Conservation (phyloP, 1,284 basidiomycete species). For the Naganishia albida region DNA sequence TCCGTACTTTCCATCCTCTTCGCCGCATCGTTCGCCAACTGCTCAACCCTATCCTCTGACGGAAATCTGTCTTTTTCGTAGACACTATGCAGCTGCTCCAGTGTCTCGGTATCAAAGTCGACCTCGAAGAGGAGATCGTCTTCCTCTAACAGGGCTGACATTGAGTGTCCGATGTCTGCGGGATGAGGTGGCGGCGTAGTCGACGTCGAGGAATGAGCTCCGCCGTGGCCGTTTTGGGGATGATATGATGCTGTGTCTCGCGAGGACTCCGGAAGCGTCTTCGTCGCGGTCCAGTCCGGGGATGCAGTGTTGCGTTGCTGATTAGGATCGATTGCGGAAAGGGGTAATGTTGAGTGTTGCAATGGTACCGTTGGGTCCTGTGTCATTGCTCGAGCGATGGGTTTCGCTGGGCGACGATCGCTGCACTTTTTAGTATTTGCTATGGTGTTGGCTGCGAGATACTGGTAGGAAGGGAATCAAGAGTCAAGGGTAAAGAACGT, state of each 20-base stretch:
- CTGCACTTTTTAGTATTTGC: not conserved
- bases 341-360: constrained; percentile 9
- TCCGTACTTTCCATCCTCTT: constrained; percentile 9
- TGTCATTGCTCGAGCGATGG: constrained; percentile 20
- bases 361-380: constrained; percentile 7
- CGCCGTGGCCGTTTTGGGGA: not conserved
- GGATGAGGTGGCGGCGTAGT: constrained; percentile 12
- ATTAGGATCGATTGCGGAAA: constrained; percentile 19
- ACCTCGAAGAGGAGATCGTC: constrained; percentile 25
- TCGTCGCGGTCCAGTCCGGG: constrained; percentile 22
- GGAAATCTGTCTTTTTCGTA: constrained; percentile 22
- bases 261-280: constrained; percentile 3
- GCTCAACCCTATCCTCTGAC: constrained; percentile 7
- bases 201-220: not conserved
- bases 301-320: constrained; percentile 1
- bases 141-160: constrained; percentile 11
- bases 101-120: constrained; percentile 23
- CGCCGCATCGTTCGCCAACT: constrained; percentile 11
- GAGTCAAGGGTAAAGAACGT: no score
- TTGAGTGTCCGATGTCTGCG: constrained; percentile 1
- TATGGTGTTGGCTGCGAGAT: not conserved
- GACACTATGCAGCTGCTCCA: constrained; percentile 14
- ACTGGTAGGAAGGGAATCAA: no score
- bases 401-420: not conserved
- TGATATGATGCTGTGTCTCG: not conserved